Conservation (phyloP, 163 green algal species). For the Smithsoniella earleae region DNA sequence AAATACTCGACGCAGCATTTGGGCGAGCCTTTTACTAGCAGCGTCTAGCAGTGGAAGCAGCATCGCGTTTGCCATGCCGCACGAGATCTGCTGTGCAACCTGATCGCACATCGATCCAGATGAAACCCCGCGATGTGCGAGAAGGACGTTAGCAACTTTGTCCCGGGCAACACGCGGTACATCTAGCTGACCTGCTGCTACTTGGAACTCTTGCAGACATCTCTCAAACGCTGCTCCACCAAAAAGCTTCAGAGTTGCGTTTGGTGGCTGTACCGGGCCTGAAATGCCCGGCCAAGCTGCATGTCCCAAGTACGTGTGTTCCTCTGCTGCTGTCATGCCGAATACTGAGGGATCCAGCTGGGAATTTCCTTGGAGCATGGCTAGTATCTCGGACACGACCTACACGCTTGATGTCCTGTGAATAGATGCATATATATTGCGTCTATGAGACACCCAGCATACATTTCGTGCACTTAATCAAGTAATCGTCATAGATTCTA, state of each 20-base stretch:
- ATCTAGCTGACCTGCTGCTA: constrained; percentile 51
- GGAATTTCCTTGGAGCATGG: constrained; percentile 58
- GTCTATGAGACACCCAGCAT: too few relatives aligned
- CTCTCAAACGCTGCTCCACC: constrained; percentile 85
- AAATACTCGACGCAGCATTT: constrained; percentile 62
- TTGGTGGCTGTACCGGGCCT: constrained; percentile 43
- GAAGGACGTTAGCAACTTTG: constrained; percentile 77
- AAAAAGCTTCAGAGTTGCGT: constrained; percentile 71
- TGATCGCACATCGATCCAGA: constrained; percentile 35
- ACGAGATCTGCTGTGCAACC: constrained; percentile 64
- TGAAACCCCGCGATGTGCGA: constrained; percentile 59
- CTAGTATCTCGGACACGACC: constrained; percentile 41
- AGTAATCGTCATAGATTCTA: too few relatives aligned
- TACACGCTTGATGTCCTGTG: too few relatives aligned
- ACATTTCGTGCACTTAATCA: too few relatives aligned
- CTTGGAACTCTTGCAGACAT: constrained; percentile 76
- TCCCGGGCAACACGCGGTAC: constrained; percentile 51
- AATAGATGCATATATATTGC: too few relatives aligned
- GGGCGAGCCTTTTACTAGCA: constrained; percentile 58
- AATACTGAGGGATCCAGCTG: constrained; percentile 67
- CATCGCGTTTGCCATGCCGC: constrained; percentile 54
- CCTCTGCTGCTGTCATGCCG: constrained; percentile 76
- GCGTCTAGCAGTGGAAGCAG: constrained; percentile 72
- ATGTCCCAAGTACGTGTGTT: constrained; percentile 41
- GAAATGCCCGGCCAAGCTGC: constrained; percentile 55